phyloP scores from a whole-genome alignment of 106 monocot species.

The Acorus gramineus region DNA sequence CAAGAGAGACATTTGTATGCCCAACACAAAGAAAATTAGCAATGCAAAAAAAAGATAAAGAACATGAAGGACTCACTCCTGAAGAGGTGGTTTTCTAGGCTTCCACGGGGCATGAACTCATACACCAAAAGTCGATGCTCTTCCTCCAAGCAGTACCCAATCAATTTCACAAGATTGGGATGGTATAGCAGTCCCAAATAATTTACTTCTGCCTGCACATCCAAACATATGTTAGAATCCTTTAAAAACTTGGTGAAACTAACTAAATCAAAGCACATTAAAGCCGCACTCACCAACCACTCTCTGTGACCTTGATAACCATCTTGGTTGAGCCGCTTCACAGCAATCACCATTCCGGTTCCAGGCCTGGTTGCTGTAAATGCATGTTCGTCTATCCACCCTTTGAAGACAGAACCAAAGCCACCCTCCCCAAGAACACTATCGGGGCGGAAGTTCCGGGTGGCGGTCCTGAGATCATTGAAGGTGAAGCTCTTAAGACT shows the following conservation, averaged over 20 bases:
- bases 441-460: constrained; percentile 69
- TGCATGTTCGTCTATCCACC: constrained; percentile 65
- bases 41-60: neutral
- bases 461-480: constrained; percentile 44
- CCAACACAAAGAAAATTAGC: neutral
- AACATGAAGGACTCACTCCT: constrained; percentile 45
- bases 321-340: constrained; percentile 64
- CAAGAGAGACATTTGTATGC: too few species aligned
- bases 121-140: constrained; percentile 85
- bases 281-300: constrained; percentile 52
- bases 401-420: constrained; percentile 73
- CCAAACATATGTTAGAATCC: too few species aligned
- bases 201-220: constrained; percentile 71
- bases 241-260: neutral
- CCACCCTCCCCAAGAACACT: constrained; percentile 79
- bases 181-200: constrained; percentile 72
- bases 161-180: constrained; percentile 77
- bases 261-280: neutral
- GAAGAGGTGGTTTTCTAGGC: constrained; percentile 94
- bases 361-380: constrained; percentile 49
- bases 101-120: constrained; percentile 90
- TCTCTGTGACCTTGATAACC: constrained; percentile 73
- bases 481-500: constrained; percentile 56
- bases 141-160: constrained; percentile 84
- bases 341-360: constrained; percentile 64